These are phyloP conservation scores for Xanthoconium purpureum DNA, from an alignment of 768 basidiomycete genomes.

Conservation along the genomic window DNA sequence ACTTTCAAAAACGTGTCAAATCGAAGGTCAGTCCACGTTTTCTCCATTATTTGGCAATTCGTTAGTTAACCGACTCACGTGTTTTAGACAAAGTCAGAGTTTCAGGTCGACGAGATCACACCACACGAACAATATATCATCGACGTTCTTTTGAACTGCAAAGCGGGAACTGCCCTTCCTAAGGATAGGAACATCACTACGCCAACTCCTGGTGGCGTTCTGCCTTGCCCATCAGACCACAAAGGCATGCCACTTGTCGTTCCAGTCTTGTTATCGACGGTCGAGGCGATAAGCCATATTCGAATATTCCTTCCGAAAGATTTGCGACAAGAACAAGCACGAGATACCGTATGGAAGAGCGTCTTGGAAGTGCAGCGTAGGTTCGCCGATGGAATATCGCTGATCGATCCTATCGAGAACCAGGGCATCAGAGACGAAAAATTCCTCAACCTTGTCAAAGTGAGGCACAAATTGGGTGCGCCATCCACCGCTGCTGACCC, in stretches of 20 bases:
- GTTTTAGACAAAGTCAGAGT: slow-evolving; percentile 60
- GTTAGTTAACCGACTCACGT: neutral
- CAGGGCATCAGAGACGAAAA: slow-evolving; percentile 96
- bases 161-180: slow-evolving; percentile 54
- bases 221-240: slow-evolving; percentile 67
- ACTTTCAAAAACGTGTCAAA: slow-evolving; percentile 84
- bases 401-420: slow-evolving; percentile 89
- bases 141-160: slow-evolving; percentile 85
- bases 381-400: slow-evolving; percentile 81
- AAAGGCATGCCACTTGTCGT: slow-evolving; percentile 85
- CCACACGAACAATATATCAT: slow-evolving; percentile 91
- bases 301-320: slow-evolving; percentile 91
- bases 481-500: neutral
- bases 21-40: slow-evolving; percentile 55
- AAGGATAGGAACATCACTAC: slow-evolving; percentile 56
- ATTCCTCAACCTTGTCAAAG: slow-evolving; percentile 83
- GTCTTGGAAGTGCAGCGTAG: slow-evolving; percentile 87
- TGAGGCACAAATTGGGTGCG: slow-evolving; percentile 29
- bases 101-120: slow-evolving; percentile 62
- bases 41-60: neutral
- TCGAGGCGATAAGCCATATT: slow-evolving; percentile 83
- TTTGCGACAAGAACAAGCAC: slow-evolving; percentile 65
- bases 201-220: slow-evolving; percentile 64
- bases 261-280: slow-evolving; percentile 81
- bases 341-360: slow-evolving; percentile 87